Base-by-base conservation (phyloP, 163 green algal species). In the Coccomyxa subellipsoidea region DNA sequence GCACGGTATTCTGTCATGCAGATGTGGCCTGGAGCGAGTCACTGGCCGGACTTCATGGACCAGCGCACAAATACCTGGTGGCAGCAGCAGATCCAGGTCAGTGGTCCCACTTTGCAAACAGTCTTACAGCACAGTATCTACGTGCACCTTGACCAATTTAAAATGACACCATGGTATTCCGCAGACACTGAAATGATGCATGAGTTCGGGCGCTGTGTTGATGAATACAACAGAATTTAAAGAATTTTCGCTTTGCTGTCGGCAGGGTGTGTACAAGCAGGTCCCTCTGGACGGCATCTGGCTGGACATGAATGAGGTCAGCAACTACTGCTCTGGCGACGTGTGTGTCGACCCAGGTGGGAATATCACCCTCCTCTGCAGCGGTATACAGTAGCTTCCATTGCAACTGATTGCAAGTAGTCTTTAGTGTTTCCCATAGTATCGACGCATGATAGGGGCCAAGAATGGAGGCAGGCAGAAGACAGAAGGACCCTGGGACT, bases 251-350 rank as follows among this genome's bases (percentile, higher is more conserved):
- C 47, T 59, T 7, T 59, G 21, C 47, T 59, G 47, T 12, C 47
- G 8, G 38, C 76, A 80, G 76, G 37, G 38, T n/a, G 29, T 80
- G 76, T 80, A 80, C 76, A 36, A 69, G 1, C 7, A 81, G 59
- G 75, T 87, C 59, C 73, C 89, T 12, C 88, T 83, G 71, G 88
- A 89, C 34, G 92, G 92, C 21, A 80, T 96, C 7, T 95, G 91
- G 90, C 85, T 94, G 4, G 93, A 96, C 86, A 96, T 96, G 93
- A 93, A 96, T 69, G 93, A 96, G 82, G 80, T 86, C 12, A 92
- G 86, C 75, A 96, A 96, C 88, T 96, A 95, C 83, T 96, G 93
- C 81, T 89, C 84, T 2, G 92, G 90, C 0, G 88, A 94, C 18
- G 69, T 90, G 27, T 94, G 91, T 82, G 23, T 82, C 4, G 76